Percentiles rank a stretch among this genome's conserved stretches.
Evolutionary conservation across 495 filamentous ascomycete genomes (phyloP).

Genomic region (Hypoxylon lienhwacheense): DNA sequence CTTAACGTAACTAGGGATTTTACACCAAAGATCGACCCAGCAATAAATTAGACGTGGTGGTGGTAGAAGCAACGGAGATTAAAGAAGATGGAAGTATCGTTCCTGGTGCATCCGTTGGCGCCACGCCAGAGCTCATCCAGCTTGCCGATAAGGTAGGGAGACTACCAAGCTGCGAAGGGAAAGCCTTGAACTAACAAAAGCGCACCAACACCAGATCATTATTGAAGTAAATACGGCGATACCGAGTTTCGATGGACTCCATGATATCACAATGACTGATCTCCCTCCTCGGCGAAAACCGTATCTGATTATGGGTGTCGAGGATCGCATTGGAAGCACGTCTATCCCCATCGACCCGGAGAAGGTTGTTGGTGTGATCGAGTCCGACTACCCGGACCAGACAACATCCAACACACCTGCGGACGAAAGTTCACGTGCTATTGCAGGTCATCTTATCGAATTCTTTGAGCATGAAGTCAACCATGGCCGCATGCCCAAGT

Average conservation of each 20-base stretch:
- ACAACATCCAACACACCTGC: slow-evolving; percentile 76
- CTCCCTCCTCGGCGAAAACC: slow-evolving; percentile 80
- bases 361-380: slow-evolving; percentile 82
- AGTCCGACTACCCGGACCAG: slow-evolving; percentile 82
- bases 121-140: slow-evolving; percentile 82
- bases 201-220: slow-evolving; percentile 60
- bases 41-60: slow-evolving; percentile 77
- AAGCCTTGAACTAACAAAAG: not conserved
- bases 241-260: slow-evolving; percentile 83
- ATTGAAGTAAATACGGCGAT: slow-evolving; percentile 90
- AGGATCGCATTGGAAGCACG: slow-evolving; percentile 80
- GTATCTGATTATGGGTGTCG: slow-evolving; percentile 76
- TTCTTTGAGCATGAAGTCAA: slow-evolving; percentile 81
- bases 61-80: slow-evolving; percentile 86
- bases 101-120: slow-evolving; percentile 83
- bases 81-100: slow-evolving; percentile 93
- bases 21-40: slow-evolving; percentile 76
- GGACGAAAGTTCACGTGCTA: slow-evolving; percentile 69
- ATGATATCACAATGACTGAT: slow-evolving; percentile 88
- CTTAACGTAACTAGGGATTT: slow-evolving; percentile 60
- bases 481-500: slow-evolving; percentile 73
- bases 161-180: not conserved
- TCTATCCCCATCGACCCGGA: slow-evolving; percentile 90
- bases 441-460: slow-evolving; percentile 81
- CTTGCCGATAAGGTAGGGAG: slow-evolving; percentile 74